Evolutionary conservation across 1,284 basidiomycete species (phyloP).

Genomic region (Hortiboletus rubellus): DNA sequence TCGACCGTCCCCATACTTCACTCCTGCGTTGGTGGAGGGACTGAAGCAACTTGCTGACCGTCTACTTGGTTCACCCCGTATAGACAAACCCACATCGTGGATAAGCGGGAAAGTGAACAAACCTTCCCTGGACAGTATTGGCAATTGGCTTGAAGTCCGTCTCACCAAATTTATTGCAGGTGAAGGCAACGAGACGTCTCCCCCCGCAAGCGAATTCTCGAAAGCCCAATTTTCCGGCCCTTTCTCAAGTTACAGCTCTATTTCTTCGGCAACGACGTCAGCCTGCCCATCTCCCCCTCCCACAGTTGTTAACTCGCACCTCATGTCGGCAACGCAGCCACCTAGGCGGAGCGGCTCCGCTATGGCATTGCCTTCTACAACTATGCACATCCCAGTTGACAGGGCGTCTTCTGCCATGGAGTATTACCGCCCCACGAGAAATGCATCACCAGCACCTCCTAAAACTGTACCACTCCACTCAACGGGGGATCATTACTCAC

Average conservation of each 20-base stretch:
- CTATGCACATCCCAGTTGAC: constrained; percentile 54
- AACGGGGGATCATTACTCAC: constrained; percentile 20
- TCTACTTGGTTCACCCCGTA: constrained; percentile 71
- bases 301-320: constrained; percentile 49
- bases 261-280: constrained; percentile 78
- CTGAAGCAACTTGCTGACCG: constrained; percentile 83
- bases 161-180: constrained; percentile 97
- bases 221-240: constrained; percentile 67
- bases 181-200: constrained; percentile 59
- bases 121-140: constrained; percentile 90
- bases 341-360: constrained; percentile 64
- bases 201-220: constrained; percentile 39
- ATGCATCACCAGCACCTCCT: constrained; percentile 45
- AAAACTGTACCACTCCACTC: constrained; percentile 34
- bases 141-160: constrained; percentile 92
- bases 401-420: constrained; percentile 78
- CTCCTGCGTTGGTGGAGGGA: constrained; percentile 67
- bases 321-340: constrained; percentile 41
- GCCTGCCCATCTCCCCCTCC: constrained; percentile 72
- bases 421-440: constrained; percentile 51
- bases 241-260: constrained; percentile 93
- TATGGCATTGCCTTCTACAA: constrained; percentile 50
- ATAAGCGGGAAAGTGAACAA: constrained; percentile 79
- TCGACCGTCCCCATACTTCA: constrained; percentile 70
- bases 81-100: constrained; percentile 78